phyloP scores from a whole-genome alignment of 169 alveolate genomes.

The Cryptosporidium ubiquitum region DNA sequence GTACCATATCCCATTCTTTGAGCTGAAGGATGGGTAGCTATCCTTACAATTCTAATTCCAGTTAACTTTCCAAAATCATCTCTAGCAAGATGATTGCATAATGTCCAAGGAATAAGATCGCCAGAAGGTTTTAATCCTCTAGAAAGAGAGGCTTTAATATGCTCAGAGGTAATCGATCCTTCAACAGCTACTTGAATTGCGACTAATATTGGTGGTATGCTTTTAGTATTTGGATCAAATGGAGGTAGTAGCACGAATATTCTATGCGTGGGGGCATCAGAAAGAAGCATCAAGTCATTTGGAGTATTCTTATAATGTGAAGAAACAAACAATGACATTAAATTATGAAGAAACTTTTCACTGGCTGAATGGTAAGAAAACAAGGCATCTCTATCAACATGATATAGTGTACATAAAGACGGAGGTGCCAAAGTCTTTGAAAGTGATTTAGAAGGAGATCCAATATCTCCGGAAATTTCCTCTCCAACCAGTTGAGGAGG shows the following conservation, averaged over 20 bases:
- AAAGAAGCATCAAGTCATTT: slow-evolving; percentile 96
- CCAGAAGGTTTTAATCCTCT: slow-evolving; percentile 93
- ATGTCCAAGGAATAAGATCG: slow-evolving; percentile 98
- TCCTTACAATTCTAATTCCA: slow-evolving; percentile 95
- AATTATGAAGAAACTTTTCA: slow-evolving; percentile 93
- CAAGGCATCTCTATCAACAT: slow-evolving; percentile 97
- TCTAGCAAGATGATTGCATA: slow-evolving; percentile 94
- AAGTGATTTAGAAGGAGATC: not conserved
- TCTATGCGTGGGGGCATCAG: slow-evolving; percentile 99
- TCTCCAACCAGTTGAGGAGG: slow-evolving; percentile 79
- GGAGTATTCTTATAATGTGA: slow-evolving; percentile 99
- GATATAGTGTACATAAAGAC: slow-evolving; percentile 91
- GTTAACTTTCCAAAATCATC: slow-evolving; percentile 92
- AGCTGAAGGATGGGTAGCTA: slow-evolving; percentile 98
- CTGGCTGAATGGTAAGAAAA: slow-evolving; percentile 96
- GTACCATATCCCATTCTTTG: slow-evolving; percentile 98
- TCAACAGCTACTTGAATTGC: slow-evolving; percentile 90
- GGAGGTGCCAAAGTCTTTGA: slow-evolving; percentile 92
- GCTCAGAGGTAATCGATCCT: slow-evolving; percentile 89
- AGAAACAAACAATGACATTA: slow-evolving; percentile 96
- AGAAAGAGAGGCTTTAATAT: slow-evolving; percentile 81
- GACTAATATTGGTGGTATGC: slow-evolving; percentile 79
- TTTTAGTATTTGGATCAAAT: slow-evolving; percentile 75
- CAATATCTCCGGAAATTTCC: not conserved
- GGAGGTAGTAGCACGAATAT: slow-evolving; percentile 93